These are phyloP conservation scores for Sanghuangporus sanghuang DNA, from an alignment of 1,284 basidiomycete genomes.

Conservation along the genomic window DNA sequence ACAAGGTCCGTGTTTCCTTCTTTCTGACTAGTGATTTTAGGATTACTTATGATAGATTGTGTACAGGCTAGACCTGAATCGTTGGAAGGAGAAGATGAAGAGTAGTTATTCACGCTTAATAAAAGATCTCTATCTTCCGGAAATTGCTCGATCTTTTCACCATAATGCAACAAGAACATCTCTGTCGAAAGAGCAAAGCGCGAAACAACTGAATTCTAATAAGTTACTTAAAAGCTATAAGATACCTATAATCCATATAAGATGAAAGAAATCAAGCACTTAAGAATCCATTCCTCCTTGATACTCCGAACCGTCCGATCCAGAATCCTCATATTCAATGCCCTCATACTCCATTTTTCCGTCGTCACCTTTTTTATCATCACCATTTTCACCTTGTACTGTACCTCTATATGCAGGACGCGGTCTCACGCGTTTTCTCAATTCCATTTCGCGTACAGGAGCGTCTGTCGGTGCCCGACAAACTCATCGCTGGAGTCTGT, in stretches of 20 bases:
- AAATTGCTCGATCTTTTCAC: not conserved
- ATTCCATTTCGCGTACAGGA: constrained; percentile 12
- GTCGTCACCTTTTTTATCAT: not conserved
- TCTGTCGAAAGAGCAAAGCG: not conserved
- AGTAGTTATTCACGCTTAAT: constrained; percentile 7
- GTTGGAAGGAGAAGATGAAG: constrained; percentile 22
- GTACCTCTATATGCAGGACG: constrained; percentile 6
- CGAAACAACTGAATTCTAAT: not conserved
- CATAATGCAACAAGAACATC: not conserved
- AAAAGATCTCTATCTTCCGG: not conserved
- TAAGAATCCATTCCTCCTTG: not conserved
- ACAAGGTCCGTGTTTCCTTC: constrained; percentile 48
- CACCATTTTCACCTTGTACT: not conserved
- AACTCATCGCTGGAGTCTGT: not conserved
- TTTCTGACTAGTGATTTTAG: not conserved
- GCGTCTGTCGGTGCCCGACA: not conserved
- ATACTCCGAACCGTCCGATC: constrained; percentile 15
- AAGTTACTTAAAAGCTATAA: constrained; percentile 10
- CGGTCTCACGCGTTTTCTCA: constrained; percentile 10
- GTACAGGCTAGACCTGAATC: constrained; percentile 29
- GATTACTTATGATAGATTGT: constrained; percentile 15
- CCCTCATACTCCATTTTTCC: not conserved
- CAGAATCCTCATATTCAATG: not conserved
- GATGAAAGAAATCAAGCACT: not conserved
- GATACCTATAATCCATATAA: not conserved